These are phyloP conservation scores for Xylaria scruposa DNA, from an alignment of 495 filamentous ascomycete species.

Conservation along the genomic window DNA sequence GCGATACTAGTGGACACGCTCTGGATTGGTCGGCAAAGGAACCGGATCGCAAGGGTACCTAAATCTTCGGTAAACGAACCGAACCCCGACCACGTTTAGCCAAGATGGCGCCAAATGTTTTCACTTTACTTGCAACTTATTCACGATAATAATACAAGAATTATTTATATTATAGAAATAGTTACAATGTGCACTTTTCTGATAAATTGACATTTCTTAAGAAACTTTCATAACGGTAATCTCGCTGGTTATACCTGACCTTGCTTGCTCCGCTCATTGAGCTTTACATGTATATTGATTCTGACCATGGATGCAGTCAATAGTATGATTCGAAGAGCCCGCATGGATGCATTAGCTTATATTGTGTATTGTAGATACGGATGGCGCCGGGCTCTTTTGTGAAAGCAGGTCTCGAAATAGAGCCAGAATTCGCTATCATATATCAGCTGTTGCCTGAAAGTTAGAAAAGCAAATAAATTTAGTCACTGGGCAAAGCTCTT, in stretches of 20 bases:
- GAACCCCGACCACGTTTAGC: conserved; percentile 8
- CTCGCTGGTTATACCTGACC: background rate
- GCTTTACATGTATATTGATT: background rate
- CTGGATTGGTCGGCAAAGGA: conserved; percentile 15
- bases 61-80: conserved; percentile 8
- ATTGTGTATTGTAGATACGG: background rate
- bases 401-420: background rate
- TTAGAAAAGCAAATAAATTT: background rate
- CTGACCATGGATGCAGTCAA: conserved; percentile 2
- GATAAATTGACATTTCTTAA: background rate
- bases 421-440: background rate
- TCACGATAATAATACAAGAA: background rate
- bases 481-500: background rate
- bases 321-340: conserved; percentile 1
- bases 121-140: background rate
- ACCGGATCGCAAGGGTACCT: conserved; percentile 12
- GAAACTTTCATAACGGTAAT: background rate
- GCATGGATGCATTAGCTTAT: conserved; percentile 5
- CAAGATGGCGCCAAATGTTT: background rate
- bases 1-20: background rate
- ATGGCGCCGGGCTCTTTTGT: background rate
- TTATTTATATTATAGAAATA: background rate
- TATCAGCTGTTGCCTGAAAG: background rate
- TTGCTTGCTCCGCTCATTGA: background rate
- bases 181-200: background rate